Conservation (phyloP, 345 rosid genomes). For the Pseudoturritis turrita region DNA sequence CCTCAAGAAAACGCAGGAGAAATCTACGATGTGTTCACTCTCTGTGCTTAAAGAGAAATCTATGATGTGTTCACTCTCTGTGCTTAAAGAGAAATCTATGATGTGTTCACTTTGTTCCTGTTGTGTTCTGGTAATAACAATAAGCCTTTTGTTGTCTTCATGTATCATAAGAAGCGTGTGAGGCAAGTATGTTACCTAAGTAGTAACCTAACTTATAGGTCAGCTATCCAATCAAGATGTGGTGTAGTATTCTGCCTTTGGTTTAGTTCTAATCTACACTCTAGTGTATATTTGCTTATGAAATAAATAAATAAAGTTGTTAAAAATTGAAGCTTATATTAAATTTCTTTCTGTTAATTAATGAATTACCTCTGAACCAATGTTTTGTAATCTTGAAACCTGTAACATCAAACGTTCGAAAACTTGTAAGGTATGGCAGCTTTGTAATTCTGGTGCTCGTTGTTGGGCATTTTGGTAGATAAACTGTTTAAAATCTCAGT, state of each 20-base stretch:
- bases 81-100: slow-evolving; percentile 45
- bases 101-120: too few species aligned
- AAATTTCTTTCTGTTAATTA: neutral
- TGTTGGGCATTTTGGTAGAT: neutral
- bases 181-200: neutral
- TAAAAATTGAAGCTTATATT: neutral
- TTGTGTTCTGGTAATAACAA: neutral
- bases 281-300: neutral
- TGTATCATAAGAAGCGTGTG: neutral
- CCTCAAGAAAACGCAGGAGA: slow-evolving; percentile 15
- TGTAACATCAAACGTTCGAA: too few species aligned
- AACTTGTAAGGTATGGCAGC: neutral
- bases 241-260: neutral
- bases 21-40: slow-evolving; percentile 19
- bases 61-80: slow-evolving; percentile 31
- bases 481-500: neutral
- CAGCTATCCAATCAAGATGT: neutral
- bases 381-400: too few species aligned
- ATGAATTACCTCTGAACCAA: neutral
- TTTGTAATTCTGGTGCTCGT: neutral
- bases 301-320: neutral
- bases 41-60: slow-evolving; percentile 40
- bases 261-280: neutral
- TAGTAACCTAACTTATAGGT: neutral
- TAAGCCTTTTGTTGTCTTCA: slow-evolving; percentile 2